These are phyloP conservation scores for Penicillium nucicola DNA, from an alignment of 495 filamentous ascomycete genomes.

Conservation along the genomic window DNA sequence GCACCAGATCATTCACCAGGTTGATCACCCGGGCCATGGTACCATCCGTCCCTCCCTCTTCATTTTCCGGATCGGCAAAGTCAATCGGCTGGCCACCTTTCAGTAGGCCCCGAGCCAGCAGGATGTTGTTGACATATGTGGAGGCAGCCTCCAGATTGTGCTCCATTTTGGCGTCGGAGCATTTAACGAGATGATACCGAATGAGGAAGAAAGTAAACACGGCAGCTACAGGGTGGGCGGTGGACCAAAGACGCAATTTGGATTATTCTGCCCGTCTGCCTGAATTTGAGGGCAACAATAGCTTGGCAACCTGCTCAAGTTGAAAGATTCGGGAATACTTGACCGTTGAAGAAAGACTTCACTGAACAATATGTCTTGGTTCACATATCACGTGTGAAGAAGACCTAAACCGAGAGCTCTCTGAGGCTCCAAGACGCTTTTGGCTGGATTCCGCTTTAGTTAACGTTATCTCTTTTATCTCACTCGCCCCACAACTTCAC, in stretches of 20 bases:
- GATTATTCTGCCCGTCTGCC: background rate
- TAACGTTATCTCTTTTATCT: no score
- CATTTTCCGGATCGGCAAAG: slow-evolving; percentile 72
- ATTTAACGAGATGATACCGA: slow-evolving; percentile 22
- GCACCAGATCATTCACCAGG: slow-evolving; percentile 85
- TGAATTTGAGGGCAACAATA: background rate
- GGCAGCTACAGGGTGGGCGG: slow-evolving; percentile 12
- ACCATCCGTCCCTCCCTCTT: slow-evolving; percentile 57
- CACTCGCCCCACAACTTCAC: no score
- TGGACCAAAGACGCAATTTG: slow-evolving; percentile 17
- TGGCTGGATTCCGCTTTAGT: no score
- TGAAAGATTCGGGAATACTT: no score
- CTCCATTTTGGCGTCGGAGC: slow-evolving; percentile 58
- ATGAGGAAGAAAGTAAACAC: slow-evolving; percentile 49
- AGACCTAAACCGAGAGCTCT: no score
- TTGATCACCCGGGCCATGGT: slow-evolving; percentile 88
- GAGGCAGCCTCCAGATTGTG: slow-evolving; percentile 84
- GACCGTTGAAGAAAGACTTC: no score
- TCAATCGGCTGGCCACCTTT: slow-evolving; percentile 81
- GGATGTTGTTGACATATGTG: slow-evolving; percentile 92
- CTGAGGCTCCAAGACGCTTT: no score
- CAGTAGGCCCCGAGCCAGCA: slow-evolving; percentile 83
- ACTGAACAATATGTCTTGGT: no score
- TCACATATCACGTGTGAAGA: no score
- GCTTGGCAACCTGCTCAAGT: no score